These are phyloP conservation scores for Stephanodiscus minutulus DNA, from an alignment of 108 stramenopile genomes.

Conservation along the genomic window DNA sequence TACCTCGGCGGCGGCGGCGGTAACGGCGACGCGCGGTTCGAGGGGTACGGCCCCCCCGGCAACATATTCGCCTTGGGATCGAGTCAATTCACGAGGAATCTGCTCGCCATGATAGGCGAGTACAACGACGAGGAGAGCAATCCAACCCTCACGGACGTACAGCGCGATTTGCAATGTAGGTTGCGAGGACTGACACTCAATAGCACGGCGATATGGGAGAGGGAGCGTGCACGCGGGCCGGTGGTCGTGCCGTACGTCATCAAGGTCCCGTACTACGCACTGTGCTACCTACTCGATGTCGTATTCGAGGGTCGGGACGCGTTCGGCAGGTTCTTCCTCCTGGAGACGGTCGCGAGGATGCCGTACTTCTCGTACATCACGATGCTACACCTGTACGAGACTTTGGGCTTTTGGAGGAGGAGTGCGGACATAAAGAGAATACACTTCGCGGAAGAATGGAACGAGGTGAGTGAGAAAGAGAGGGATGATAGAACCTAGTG, in stretches of 20 bases:
- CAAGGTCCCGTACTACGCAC: slow-evolving; percentile 59
- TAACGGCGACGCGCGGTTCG: slow-evolving; percentile 45
- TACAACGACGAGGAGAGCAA: slow-evolving; percentile 53
- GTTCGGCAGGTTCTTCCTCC: slow-evolving; percentile 71
- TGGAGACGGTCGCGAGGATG: slow-evolving; percentile 91
- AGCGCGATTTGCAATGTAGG: slow-evolving; percentile 43
- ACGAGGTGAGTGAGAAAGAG: slow-evolving; percentile 36
- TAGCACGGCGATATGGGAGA: slow-evolving; percentile 61
- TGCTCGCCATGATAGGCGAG: slow-evolving; percentile 64
- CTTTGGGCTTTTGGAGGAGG: slow-evolving; percentile 84
- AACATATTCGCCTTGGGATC: slow-evolving; percentile 56
- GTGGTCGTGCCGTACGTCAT: slow-evolving; percentile 59
- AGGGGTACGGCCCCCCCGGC: slow-evolving; percentile 59
- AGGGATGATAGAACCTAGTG: no score
- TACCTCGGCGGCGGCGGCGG: background rate
- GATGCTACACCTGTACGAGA: slow-evolving; percentile 92
- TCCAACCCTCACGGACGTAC: slow-evolving; percentile 30
- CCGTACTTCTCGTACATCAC: slow-evolving; percentile 92
- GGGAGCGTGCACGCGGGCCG: slow-evolving; percentile 50
- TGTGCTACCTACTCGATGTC: slow-evolving; percentile 65
- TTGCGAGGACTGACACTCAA: slow-evolving; percentile 54
- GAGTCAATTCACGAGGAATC: slow-evolving; percentile 63
- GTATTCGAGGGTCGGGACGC: slow-evolving; percentile 60
- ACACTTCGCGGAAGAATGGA: slow-evolving; percentile 91
- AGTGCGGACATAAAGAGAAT: slow-evolving; percentile 75